Percentiles rank a stretch among this genome's conserved stretches.
phyloP scores from a whole-genome alignment of 371 early-diverging fungal genomes.

The Lichtheimia hyalospora region DNA sequence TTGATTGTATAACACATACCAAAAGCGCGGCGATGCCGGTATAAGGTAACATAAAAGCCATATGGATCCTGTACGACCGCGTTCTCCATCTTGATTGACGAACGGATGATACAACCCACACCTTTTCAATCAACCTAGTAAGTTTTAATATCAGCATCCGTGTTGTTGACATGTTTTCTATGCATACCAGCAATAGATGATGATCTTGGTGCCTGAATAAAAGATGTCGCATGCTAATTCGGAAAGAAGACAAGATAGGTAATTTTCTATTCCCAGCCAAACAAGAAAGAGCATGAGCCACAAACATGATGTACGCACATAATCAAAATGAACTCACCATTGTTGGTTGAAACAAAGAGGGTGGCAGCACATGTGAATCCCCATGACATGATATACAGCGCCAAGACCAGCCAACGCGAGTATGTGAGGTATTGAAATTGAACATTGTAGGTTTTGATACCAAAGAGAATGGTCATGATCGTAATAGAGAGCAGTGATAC shows the following conservation, averaged over 20 bases:
- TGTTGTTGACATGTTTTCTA: background rate
- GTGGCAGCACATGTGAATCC: conserved; percentile 40
- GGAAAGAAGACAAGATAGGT: conserved; percentile 25
- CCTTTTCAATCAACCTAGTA: conserved; percentile 31
- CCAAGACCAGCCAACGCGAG: conserved; percentile 40
- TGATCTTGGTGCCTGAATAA: conserved; percentile 29
- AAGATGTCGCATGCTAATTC: conserved; percentile 32
- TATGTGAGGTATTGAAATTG: conserved; percentile 32
- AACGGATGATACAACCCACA: conserved; percentile 40
- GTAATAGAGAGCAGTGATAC: conserved; percentile 33
- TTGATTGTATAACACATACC: background rate
- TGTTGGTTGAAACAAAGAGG: conserved; percentile 44
- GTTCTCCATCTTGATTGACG: conserved; percentile 34
- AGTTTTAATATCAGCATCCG: background rate
- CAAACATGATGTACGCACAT: background rate
- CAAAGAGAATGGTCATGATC: conserved; percentile 39
- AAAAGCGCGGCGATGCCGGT: conserved; percentile 1
- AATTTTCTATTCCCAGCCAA: conserved; percentile 17
- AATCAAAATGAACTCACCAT: conserved; percentile 15
- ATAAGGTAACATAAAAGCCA: conserved; percentile 36
- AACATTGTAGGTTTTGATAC: conserved; percentile 47
- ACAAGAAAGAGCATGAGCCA: background rate
- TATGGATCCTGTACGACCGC: conserved; percentile 38
- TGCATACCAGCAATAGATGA: conserved; percentile 31
- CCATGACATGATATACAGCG: conserved; percentile 43